phyloP scores from a whole-genome alignment of 228 moss, liverwort and hornwort genomes.

The Sphagnum fallax region DNA sequence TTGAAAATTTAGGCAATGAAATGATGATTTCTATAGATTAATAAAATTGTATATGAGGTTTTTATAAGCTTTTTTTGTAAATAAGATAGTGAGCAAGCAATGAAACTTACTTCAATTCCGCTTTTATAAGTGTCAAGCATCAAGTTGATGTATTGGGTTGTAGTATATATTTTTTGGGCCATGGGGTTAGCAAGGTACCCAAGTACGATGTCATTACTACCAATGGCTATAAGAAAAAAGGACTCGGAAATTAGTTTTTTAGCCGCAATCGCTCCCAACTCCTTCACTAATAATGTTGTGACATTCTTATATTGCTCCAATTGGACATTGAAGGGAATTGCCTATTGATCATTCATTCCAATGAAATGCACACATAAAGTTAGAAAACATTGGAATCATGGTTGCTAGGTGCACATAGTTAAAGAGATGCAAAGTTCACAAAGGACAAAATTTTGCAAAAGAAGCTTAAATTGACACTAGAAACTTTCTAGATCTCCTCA shows the following conservation, averaged over 20 bases:
- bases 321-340: neutral
- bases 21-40: neutral
- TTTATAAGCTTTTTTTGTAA: neutral
- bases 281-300: neutral
- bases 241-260: slow-evolving; percentile 2
- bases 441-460: too few relatives aligned
- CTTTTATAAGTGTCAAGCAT: neutral
- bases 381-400: too few relatives aligned
- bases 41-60: neutral
- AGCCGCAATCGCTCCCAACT: neutral
- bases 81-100: neutral
- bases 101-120: neutral
- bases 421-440: too few relatives aligned
- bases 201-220: neutral
- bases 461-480: too few relatives aligned
- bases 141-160: neutral
- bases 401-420: too few relatives aligned
- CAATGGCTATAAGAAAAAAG: neutral
- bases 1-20: neutral
- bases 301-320: slow-evolving; percentile 3
- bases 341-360: neutral
- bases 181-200: neutral
- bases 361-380: too few relatives aligned
- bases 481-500: too few relatives aligned
- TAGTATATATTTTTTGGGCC: neutral